phyloP scores from a whole-genome alignment of 2,329 filamentous ascomycete species.

The Trichoderma cornu-damae region DNA sequence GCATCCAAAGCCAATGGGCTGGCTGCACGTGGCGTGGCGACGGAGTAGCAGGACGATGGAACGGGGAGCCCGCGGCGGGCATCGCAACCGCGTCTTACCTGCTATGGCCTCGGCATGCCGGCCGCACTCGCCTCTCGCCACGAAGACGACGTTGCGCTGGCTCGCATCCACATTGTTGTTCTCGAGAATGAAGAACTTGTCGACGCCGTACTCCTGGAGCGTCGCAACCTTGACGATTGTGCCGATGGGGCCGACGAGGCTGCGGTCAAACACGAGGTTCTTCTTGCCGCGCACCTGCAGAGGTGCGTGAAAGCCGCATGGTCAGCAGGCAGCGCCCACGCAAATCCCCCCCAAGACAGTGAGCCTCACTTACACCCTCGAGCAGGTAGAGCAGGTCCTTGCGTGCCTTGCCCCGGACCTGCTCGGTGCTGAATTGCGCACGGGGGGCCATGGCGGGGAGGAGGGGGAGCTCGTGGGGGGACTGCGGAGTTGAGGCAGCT shows the following conservation, averaged over 20 bases:
- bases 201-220: conserved; percentile 93
- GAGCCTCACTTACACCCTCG: conserved; percentile 73
- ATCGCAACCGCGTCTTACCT: conserved; percentile 52
- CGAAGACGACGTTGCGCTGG: conserved; percentile 91
- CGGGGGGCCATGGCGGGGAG: conserved; percentile 57
- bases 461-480: conserved; percentile 16
- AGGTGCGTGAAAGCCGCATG: conserved; percentile 17
- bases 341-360: conserved; percentile 24
- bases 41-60: too few species aligned
- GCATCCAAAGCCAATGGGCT: not conserved
- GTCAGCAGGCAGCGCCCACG: conserved; percentile 20
- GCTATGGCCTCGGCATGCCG: conserved; percentile 80
- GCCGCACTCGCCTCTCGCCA: conserved; percentile 84
- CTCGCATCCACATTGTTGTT: conserved; percentile 92
- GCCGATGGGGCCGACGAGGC: conserved; percentile 82
- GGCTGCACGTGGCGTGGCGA: too few species aligned
- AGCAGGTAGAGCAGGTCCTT: conserved; percentile 87
- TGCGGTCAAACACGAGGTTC: conserved; percentile 89
- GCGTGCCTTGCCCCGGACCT: conserved; percentile 74
- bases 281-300: conserved; percentile 93
- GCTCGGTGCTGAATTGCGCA: conserved; percentile 65
- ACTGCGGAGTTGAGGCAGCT: conserved; percentile 14
- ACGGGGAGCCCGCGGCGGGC: not conserved
- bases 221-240: conserved; percentile 93
- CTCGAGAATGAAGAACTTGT: conserved; percentile 95